Evolutionary conservation across 331 rosid genomes (phyloP).

Genomic region (Acacia pycnantha): DNA sequence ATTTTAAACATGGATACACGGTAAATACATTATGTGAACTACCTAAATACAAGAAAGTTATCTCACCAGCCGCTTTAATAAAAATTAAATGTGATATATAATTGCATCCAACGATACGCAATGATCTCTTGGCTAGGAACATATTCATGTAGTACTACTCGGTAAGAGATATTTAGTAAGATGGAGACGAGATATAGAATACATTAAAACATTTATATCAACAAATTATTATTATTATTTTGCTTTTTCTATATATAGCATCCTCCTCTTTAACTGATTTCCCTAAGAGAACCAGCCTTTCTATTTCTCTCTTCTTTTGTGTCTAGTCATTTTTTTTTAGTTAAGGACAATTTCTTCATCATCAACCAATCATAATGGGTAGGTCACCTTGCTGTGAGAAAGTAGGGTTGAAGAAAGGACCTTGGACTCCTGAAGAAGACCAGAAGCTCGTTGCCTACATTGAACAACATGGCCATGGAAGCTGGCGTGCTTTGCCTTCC

Average conservation of each 20-base stretch:
- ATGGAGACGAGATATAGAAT: too few relatives aligned
- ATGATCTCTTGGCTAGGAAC: too few relatives aligned
- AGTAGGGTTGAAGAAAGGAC: constrained; percentile 60
- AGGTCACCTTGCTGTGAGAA: constrained; percentile 64
- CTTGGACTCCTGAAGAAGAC: constrained; percentile 73
- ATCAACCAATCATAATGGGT: constrained; percentile 33
- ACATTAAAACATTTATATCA: background rate
- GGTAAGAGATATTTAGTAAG: background rate
- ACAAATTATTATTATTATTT: background rate
- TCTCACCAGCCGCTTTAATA: background rate
- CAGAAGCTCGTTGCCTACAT: constrained; percentile 53
- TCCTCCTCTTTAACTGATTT: background rate
- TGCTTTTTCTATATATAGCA: background rate
- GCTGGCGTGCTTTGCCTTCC: constrained; percentile 69
- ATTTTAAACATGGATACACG: background rate
- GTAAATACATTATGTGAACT: background rate
- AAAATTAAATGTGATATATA: background rate
- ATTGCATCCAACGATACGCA: background rate
- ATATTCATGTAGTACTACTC: background rate
- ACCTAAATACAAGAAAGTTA: background rate
- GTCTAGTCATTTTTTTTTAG: background rate
- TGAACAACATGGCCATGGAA: constrained; percentile 56
- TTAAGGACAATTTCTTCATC: background rate
- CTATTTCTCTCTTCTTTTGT: background rate
- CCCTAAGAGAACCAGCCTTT: background rate